These are phyloP conservation scores for Thielaviopsis musarum DNA, from an alignment of 2,329 filamentous ascomycete species.

Conservation along the genomic window DNA sequence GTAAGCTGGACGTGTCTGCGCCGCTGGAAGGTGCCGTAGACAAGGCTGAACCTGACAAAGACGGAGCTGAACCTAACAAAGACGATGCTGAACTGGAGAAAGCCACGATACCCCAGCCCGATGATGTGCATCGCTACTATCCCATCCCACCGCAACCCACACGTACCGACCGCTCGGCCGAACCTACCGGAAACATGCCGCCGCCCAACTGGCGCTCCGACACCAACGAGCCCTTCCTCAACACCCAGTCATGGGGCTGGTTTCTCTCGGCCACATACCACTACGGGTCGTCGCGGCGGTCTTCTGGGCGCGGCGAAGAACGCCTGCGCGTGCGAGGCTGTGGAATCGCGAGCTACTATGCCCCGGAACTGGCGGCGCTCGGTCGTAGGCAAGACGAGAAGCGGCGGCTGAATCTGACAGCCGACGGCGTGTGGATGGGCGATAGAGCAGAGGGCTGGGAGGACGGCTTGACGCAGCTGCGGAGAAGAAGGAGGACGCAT, in stretches of 20 bases:
- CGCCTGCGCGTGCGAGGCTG: constrained; percentile 25
- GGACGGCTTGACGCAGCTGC: constrained; percentile 19
- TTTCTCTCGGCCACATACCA: constrained; percentile 27
- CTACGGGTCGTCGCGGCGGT: constrained; percentile 23
- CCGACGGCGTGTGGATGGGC: constrained; percentile 23
- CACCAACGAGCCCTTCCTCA: constrained; percentile 23
- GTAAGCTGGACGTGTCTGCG: constrained; percentile 28
- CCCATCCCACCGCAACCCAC: constrained; percentile 23
- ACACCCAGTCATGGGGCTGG: constrained; percentile 26
- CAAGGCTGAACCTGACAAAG: neutral
- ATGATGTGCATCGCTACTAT: constrained; percentile 16
- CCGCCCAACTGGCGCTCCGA: constrained; percentile 16
- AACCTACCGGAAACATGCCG: constrained; percentile 9
- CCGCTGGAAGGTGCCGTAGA: constrained; percentile 16
- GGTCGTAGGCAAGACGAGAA: constrained; percentile 17
- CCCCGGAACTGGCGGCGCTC: constrained; percentile 14
- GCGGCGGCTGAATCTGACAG: constrained; percentile 24
- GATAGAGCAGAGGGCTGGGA: constrained; percentile 14
- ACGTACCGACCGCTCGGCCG: constrained; percentile 19
- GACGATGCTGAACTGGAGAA: neutral
- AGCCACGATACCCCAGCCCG: constrained; percentile 1
- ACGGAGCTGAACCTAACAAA: neutral
- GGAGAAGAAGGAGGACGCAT: constrained; percentile 22
- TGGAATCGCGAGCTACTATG: constrained; percentile 28
- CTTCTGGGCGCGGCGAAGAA: constrained; percentile 25